Evolutionary conservation across 371 early-diverging fungal genomes (phyloP).

Genomic region (Rhizopus sp.): DNA sequence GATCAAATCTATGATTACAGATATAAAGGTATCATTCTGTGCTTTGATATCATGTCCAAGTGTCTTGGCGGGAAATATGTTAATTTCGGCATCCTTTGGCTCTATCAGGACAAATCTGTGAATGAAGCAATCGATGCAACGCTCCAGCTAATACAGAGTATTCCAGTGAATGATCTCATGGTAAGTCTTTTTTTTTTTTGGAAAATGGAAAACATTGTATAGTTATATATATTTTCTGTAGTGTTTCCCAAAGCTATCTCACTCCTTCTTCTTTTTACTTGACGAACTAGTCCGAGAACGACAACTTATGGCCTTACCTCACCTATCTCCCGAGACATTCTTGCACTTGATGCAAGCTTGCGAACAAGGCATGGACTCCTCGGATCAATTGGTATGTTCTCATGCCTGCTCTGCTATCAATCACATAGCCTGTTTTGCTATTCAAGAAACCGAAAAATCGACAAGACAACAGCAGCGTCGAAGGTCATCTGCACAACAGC

Average conservation of each 20-base stretch:
- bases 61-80: slow-evolving; percentile 83
- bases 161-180: slow-evolving; percentile 76
- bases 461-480: slow-evolving; percentile 33
- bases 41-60: slow-evolving; percentile 73
- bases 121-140: slow-evolving; percentile 68
- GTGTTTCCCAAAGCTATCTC: slow-evolving; percentile 68
- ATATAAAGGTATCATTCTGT: slow-evolving; percentile 80
- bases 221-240: slow-evolving; percentile 20
- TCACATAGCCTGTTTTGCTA: slow-evolving; percentile 69
- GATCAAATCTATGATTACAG: slow-evolving; percentile 45
- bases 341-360: slow-evolving; percentile 63
- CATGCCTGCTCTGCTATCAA: slow-evolving; percentile 75
- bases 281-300: slow-evolving; percentile 64
- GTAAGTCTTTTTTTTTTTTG: slow-evolving; percentile 42
- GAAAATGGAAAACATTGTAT: neutral
- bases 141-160: slow-evolving; percentile 70
- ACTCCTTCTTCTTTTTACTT: slow-evolving; percentile 60
- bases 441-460: slow-evolving; percentile 58
- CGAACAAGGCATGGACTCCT: slow-evolving; percentile 59
- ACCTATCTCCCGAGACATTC: slow-evolving; percentile 53
- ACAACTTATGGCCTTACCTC: slow-evolving; percentile 63
- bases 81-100: slow-evolving; percentile 90
- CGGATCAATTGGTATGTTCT: slow-evolving; percentile 60
- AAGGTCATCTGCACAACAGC: slow-evolving; percentile 14
- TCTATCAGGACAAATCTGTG: slow-evolving; percentile 88